These are phyloP conservation scores for Lactifluus rugatus DNA, from an alignment of 768 basidiomycete species.

Conservation along the genomic window DNA sequence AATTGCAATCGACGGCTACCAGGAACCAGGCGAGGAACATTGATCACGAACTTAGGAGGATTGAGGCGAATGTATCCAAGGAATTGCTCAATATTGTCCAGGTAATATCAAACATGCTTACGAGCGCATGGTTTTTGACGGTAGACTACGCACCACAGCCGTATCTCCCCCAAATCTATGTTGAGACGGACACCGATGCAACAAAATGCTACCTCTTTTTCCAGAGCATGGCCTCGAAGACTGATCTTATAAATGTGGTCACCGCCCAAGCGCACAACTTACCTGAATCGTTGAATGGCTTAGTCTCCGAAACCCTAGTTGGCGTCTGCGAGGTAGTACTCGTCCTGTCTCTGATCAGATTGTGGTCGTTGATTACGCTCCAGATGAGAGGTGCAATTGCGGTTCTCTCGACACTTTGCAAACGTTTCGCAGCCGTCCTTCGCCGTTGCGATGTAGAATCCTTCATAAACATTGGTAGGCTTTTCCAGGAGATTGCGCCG, in stretches of 20 bases:
- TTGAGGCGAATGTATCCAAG: constrained; percentile 74
- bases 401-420: constrained; percentile 72
- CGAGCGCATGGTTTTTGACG: background rate
- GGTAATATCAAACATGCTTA: constrained; percentile 30
- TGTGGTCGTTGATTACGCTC: background rate
- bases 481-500: constrained; percentile 74
- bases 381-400: constrained; percentile 82
- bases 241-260: constrained; percentile 75
- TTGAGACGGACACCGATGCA: constrained; percentile 82
- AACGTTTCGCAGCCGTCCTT: constrained; percentile 81
- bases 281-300: constrained; percentile 74
- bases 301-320: constrained; percentile 80
- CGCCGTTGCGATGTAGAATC: constrained; percentile 72
- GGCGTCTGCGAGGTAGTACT: constrained; percentile 80
- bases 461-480: constrained; percentile 76
- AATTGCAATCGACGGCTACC: constrained; percentile 80
- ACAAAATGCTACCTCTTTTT: constrained; percentile 89
- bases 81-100: constrained; percentile 80
- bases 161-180: constrained; percentile 84
- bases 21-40: constrained; percentile 87
- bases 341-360: background rate
- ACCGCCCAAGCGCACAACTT: constrained; percentile 77
- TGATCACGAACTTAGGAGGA: constrained; percentile 77
- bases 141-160: constrained; percentile 38
- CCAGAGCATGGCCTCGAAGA: constrained; percentile 77